These are phyloP conservation scores for Nannizziopsis arthrosporioides DNA, from an alignment of 2,329 filamentous ascomycete species.

Conservation along the genomic window DNA sequence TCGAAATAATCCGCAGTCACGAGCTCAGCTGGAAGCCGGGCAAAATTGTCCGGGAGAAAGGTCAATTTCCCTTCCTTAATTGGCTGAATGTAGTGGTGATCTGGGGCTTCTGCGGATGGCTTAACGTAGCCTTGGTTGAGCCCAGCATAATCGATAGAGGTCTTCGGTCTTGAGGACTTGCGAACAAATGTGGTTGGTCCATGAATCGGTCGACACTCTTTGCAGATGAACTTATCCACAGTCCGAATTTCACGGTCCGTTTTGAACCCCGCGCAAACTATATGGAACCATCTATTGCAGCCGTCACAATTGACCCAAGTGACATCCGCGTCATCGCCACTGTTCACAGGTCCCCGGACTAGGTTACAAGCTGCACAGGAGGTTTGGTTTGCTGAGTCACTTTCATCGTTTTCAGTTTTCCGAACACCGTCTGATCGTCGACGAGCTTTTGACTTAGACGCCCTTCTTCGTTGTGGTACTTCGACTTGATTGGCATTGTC, in stretches of 20 bases:
- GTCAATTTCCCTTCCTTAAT: conserved; percentile 54
- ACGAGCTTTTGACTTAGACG: conserved; percentile 1
- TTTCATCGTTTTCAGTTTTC: conserved; percentile 10
- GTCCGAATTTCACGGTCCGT: conserved; percentile 52
- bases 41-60: conserved; percentile 51
- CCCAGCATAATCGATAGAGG: conserved; percentile 56
- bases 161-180: conserved; percentile 53
- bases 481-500: not conserved
- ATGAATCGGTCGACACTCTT: conserved; percentile 46
- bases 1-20: conserved; percentile 54
- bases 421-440: not conserved
- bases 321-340: conserved; percentile 41
- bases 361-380: conserved; percentile 48
- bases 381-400: conserved; percentile 29
- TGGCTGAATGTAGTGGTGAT: conserved; percentile 57
- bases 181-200: conserved; percentile 56
- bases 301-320: conserved; percentile 58
- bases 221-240: conserved; percentile 58
- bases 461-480: not conserved
- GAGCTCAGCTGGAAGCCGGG: conserved; percentile 51
- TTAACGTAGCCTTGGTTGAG: conserved; percentile 55
- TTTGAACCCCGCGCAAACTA: conserved; percentile 54
- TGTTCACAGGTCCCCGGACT: conserved; percentile 40
- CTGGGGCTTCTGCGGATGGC: conserved; percentile 51
- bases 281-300: conserved; percentile 58